A percentile compares a stretch with the other conserved stretches of the same genome.
Evolutionary conservation across 306 rosid species (phyloP).

Genomic region (Myrica gale): DNA sequence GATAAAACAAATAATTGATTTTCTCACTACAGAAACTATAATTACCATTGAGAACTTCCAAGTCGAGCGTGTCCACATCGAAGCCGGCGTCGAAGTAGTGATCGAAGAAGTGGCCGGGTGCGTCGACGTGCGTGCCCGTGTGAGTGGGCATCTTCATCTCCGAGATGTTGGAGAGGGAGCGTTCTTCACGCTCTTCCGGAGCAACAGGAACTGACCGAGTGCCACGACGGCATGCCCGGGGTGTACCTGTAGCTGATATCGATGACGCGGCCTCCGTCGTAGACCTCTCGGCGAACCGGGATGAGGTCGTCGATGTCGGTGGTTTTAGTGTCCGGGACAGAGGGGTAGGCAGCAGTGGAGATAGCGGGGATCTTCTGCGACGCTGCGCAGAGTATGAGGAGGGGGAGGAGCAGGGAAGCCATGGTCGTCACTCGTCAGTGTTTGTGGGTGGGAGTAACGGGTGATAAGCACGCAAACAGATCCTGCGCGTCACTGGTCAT

Average conservation of each 20-base stretch:
- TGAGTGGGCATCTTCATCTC: constrained; percentile 61
- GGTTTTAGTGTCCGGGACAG: constrained; percentile 48
- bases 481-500: too few relatives aligned
- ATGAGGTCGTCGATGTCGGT: constrained; percentile 27
- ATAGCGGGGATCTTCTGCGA: constrained; percentile 26
- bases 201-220: constrained; percentile 66
- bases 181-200: constrained; percentile 64
- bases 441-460: too few relatives aligned
- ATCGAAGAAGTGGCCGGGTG: constrained; percentile 76
- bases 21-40: not conserved
- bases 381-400: constrained; percentile 30
- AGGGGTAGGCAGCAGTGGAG: constrained; percentile 45
- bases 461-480: too few relatives aligned
- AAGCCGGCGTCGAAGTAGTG: constrained; percentile 80
- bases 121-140: constrained; percentile 82
- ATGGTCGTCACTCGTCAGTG: constrained; percentile 8
- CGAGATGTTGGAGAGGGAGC: constrained; percentile 63
- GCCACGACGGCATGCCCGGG: constrained; percentile 56
- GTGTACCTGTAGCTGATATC: constrained; percentile 62
- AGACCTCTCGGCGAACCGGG: constrained; percentile 76
- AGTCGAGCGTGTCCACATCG: constrained; percentile 71
- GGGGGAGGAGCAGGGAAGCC: constrained; percentile 12
- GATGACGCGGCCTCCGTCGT: constrained; percentile 56
- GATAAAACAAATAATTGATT: too few relatives aligned
- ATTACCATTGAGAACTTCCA: constrained; percentile 70